Evolutionary conservation across 164 flowering plant species (phyloP), one percentile per base, ranked within the genome.

Genomic region (Platanus orientalis): DNA sequence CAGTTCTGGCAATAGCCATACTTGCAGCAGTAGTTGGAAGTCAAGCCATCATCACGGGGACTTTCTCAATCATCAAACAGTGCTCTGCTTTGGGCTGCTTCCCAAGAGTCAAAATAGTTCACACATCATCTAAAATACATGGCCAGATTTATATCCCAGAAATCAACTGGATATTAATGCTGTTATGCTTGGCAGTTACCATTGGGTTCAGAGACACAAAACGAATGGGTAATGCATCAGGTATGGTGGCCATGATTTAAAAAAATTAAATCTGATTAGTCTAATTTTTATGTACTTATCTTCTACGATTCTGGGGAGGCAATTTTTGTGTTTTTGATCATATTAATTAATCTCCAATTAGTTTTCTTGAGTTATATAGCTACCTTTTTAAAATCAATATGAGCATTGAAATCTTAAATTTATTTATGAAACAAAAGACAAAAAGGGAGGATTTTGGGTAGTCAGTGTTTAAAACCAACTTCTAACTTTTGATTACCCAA

Each of bases 1-100:
- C 96, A 17, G 92, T 87, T 58, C 70, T 89, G 29, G 90, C 69
- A 42, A 87, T 92, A 61, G 97, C 96, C 45, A 77, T 87, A 64
- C 89, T 92, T 62, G 97, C 96, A 36, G 97, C 97, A 20, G 96
- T 92, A 1, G 96, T 89, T 27, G 97, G 94, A 70, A 89, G 97
- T 78, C 97, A 92, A 75, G 92, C 97, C 49, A 84, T 91, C 63
- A 93, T 94, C 65, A 87, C 98, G 19, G 98, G 92, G 67, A 94
- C 98, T 36, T 94, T 94, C 75, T 94, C 99, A 0, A 91, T 91
- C 61, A 89, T 91, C 71, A 91, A 88, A 56, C 97, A 94, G 66
- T 91, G 97, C 77, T 83, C 91, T 27, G 76, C 97, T 25, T 71
- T 91, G 32, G 82, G 86, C 17, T 94, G 97, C 78, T 94, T 94